A percentile compares a stretch with the other conserved stretches of the same genome.
Evolutionary conservation across 768 basidiomycete genomes (phyloP).

Genomic region (Panaeolus papilionaceus): DNA sequence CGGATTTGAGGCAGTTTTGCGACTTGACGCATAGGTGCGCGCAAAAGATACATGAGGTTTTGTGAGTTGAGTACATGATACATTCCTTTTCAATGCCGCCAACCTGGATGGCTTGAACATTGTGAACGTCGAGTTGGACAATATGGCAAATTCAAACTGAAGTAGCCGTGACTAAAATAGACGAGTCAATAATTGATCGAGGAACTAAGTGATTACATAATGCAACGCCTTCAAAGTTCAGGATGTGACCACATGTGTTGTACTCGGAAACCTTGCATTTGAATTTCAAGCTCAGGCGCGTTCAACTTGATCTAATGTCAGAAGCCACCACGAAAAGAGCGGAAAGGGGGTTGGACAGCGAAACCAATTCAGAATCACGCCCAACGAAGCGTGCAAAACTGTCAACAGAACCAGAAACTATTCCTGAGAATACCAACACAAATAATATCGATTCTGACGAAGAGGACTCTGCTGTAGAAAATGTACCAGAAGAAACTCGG

Average conservation of each 20-base stretch:
- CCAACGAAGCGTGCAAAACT: constrained; percentile 44
- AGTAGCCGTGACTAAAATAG: constrained; percentile 4
- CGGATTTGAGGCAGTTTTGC: constrained; percentile 52
- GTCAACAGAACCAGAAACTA: constrained; percentile 23
- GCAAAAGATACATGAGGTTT: neutral
- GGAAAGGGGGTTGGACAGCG: neutral
- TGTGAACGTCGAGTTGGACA: neutral
- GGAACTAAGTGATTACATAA: neutral
- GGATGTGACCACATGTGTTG: neutral
- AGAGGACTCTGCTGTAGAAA: constrained; percentile 37
- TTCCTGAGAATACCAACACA: constrained; percentile 19
- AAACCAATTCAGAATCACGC: neutral
- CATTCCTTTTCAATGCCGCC: neutral
- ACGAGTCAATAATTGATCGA: constrained; percentile 12
- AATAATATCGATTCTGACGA: constrained; percentile 36
- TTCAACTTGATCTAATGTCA: constrained; percentile 2
- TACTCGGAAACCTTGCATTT: neutral
- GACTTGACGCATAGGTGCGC: constrained; percentile 22
- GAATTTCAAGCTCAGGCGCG: neutral
- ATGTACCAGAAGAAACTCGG: constrained; percentile 41
- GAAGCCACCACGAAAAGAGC: neutral
- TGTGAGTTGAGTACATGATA: neutral
- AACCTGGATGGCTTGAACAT: constrained; percentile 9
- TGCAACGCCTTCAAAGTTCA: neutral
- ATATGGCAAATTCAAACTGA: neutral